These are phyloP conservation scores for Spergularia bocconei DNA, from an alignment of 148 eudicot genomes.

Conservation along the genomic window DNA sequence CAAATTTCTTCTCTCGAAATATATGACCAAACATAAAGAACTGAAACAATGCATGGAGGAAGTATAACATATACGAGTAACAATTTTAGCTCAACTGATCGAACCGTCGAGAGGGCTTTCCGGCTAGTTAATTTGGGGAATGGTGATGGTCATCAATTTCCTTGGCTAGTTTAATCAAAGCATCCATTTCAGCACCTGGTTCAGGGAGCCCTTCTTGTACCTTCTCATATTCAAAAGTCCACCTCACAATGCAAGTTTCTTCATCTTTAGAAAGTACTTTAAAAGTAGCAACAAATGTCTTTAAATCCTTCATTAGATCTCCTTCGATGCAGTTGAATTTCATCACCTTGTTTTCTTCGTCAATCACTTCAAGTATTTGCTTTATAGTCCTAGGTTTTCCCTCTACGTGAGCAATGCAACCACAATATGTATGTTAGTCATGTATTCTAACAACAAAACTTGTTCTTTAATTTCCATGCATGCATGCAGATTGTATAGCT, in stretches of 20 bases:
- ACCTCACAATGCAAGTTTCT: neutral
- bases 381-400: conserved; percentile 1
- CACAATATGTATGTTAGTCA: too few relatives aligned
- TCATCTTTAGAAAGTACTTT: conserved; percentile 1
- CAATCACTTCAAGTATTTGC: conserved; percentile 8
- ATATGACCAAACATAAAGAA: too few relatives aligned
- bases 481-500: too few relatives aligned
- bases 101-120: too few relatives aligned
- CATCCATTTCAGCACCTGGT: conserved; percentile 10
- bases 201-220: neutral
- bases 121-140: neutral
- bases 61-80: too few relatives aligned
- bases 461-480: too few relatives aligned
- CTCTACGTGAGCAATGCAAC: neutral
- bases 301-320: neutral
- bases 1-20: too few relatives aligned
- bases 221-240: conserved; percentile 14
- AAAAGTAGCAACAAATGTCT: neutral
- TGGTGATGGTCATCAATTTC: conserved; percentile 13
- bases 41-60: too few relatives aligned
- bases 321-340: conserved; percentile 5
- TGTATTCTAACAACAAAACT: too few relatives aligned
- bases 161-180: neutral
- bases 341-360: conserved; percentile 7
- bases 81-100: too few relatives aligned